phyloP scores from a whole-genome alignment of 176 grass and related monocot genomes.

The Aegilops speltoides region DNA sequence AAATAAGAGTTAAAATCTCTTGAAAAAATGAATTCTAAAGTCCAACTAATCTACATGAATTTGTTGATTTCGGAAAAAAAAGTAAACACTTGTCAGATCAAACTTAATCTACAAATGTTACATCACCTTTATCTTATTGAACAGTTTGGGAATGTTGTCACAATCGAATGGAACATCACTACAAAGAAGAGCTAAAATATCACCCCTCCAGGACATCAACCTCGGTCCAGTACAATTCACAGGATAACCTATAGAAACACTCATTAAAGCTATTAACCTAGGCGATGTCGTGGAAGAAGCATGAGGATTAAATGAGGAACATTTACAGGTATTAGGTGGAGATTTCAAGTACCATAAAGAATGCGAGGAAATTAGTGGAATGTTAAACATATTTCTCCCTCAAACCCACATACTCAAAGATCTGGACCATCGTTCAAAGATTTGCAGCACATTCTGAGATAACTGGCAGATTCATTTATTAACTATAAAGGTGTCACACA shows the following conservation, averaged over 20 bases:
- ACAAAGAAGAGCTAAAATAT: constrained; percentile 93
- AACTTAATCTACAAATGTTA: constrained; percentile 15
- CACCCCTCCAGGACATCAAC: constrained; percentile 98
- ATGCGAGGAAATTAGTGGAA: too few species aligned
- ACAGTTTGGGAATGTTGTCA: constrained; percentile 84
- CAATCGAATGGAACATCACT: constrained; percentile 94
- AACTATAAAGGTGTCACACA: too few species aligned
- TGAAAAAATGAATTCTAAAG: too few species aligned
- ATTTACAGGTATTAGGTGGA: too few species aligned
- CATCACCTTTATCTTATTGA: constrained; percentile 97
- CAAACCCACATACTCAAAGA: too few species aligned
- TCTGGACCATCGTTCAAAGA: too few species aligned
- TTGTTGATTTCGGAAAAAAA: neutral
- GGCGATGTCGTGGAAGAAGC: neutral
- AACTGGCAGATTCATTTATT: too few species aligned
- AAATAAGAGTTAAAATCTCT: neutral
- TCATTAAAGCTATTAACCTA: constrained; percentile 7
- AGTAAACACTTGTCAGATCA: neutral
- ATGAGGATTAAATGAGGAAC: neutral
- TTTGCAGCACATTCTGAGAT: too few species aligned
- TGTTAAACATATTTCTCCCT: too few species aligned
- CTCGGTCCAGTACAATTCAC: constrained; percentile 89
- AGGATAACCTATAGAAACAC: constrained; percentile 66
- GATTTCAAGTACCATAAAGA: too few species aligned
- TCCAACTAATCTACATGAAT: too few species aligned